Base-by-base conservation (phyloP, 768 basidiomycete genomes). In the Auricularia auricula-judae region DNA sequence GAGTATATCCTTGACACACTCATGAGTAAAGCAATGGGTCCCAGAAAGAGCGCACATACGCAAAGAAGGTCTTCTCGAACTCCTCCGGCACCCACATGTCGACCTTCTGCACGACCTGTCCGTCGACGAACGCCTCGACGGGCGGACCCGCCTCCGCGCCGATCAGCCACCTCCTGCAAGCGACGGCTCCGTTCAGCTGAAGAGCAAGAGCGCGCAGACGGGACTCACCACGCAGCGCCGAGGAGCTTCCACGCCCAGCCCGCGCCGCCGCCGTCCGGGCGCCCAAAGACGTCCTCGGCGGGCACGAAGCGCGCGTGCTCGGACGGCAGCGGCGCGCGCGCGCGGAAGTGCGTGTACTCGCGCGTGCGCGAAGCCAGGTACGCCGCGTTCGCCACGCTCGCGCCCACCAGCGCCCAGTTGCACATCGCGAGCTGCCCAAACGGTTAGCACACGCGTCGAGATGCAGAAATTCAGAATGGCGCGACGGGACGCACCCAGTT, bases 11-110 rank as follows among this genome's bases (percentile, higher is more conserved):
- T 72, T 29, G 2, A 62, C n/a, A 34, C 5, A 21, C 62, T n/a
- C 36, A 61, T 63, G n/a, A 42, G 54, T 23, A n/a, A 29, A 54
- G 65, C 36, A 66, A 21, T 3, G 34, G 21, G 47, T 11, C 23
- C 18, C 3, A 39, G 54, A 42, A 29, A 14, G 36, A 21, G 14
- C 14, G 18, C 18, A 62, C 71, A 29, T 23, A 71, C 71, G 64
- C 80, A 66, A 93, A 86, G 36, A 93, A 76, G 67, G 79, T 80
- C 66, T 84, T 78, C 71, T 92, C 89, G 47, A 89, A 74, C 67
- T 86, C 84, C 21, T 84, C 85, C 2, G 92, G 91, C 12, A 80
- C 77, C 91, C 91, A 93, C 59, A 88, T 80, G 62, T 89, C 85
- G 62, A 93, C 74, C 71, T 89, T 86, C 71, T 91, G 89, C n/a